Base-by-base conservation (phyloP, 1,284 basidiomycete genomes). In the Naganishia liquefaciens region DNA sequence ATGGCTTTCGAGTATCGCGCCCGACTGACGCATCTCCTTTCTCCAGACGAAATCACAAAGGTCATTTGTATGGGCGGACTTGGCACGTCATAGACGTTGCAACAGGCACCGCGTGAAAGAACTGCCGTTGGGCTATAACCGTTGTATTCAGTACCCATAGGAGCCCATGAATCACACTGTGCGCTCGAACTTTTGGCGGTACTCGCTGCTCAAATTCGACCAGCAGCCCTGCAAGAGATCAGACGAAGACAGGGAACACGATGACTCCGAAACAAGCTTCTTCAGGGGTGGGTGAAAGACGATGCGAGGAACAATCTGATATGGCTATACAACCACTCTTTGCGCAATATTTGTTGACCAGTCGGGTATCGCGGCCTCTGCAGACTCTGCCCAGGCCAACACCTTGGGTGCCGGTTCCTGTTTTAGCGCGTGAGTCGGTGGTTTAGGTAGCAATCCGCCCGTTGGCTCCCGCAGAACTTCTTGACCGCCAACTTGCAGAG, bases 391-490 rank as follows among this genome's bases (percentile, higher is more conserved):
- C 33, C 63, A 65, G 25, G 25, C 42, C 15, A 52, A 50, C 5
- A 47, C 44, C 46, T 23, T 44, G 23, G 30, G 44, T 39, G 43
- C 17, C 28, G 39, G 40, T 43, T 54, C 42, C 21, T 54, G n/a
- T 19, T 25, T 30, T n/a, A 23, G 28, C 19, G 33, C n/a, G 33
- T 37, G 33, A 27, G 19, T 25, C 1, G 47, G 2, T 23, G 47
- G 47, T 52, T 69, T 43, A 33, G 64, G 19, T 11, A 62, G 27
- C 6, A 39, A 13, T 25, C 23, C n/a, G 69, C 92, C 90, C 88
- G 89, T 94, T 69, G 85, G 86, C 75, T 94, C 93, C 53, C 91
- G 82, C 43, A 86, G 73, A 13, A 95, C 83, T 73, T 94, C 92
- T 5, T 83, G 83, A 2, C 89, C 91, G 1, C 90, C 88, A 0